These are phyloP conservation scores for Aspergillus novoparasiticus DNA, from an alignment of 2,329 filamentous ascomycete species.

Conservation along the genomic window DNA sequence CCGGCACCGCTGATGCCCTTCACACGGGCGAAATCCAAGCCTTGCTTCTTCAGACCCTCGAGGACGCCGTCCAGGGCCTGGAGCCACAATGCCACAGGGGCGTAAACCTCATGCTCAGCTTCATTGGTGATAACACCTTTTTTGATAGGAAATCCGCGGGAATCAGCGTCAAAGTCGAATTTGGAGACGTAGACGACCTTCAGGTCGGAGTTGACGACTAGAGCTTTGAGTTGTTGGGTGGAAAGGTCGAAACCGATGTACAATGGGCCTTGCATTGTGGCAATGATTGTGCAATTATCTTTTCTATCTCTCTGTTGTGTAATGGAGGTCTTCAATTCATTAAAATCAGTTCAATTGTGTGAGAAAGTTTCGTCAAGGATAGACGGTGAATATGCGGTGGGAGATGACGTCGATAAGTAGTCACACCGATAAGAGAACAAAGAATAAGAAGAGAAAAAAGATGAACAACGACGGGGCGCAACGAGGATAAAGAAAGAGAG, in stretches of 20 bases:
- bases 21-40: constrained; percentile 73
- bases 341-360: background rate
- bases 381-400: background rate
- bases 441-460: background rate
- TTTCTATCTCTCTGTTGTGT: background rate
- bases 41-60: constrained; percentile 67
- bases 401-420: constrained; percentile 8
- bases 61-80: constrained; percentile 89
- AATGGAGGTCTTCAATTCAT: background rate
- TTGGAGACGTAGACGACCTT: constrained; percentile 82
- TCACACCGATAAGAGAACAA: constrained; percentile 9
- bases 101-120: constrained; percentile 83
- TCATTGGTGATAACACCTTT: constrained; percentile 88
- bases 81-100: constrained; percentile 91
- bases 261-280: constrained; percentile 58
- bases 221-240: constrained; percentile 93
- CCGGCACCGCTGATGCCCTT: constrained; percentile 86
- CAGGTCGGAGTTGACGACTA: constrained; percentile 81
- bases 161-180: constrained; percentile 92
- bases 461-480: background rate
- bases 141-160: constrained; percentile 72
- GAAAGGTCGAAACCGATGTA: constrained; percentile 96
- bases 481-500: background rate
- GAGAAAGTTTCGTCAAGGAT: background rate
- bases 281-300: constrained; percentile 21